A percentile compares a stretch with the other conserved stretches of the same genome.
phyloP scores from a whole-genome alignment of 1,284 basidiomycete species.

The Fistulinella cinereoalba region DNA sequence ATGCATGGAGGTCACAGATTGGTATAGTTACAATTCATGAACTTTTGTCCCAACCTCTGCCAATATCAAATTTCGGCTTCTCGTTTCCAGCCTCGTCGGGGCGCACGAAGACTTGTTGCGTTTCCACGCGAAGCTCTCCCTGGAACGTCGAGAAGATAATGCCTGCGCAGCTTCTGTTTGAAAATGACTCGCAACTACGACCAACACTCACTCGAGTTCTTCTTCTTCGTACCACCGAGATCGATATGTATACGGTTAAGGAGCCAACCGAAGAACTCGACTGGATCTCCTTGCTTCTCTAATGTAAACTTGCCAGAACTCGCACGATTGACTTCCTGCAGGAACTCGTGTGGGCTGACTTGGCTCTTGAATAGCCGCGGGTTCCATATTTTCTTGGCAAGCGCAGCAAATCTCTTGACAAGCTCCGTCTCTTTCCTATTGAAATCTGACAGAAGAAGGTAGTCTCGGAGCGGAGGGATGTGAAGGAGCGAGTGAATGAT shows the following conservation, averaged over 20 bases:
- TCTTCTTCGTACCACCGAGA: constrained; percentile 85
- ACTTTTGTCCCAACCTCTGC: constrained; percentile 60
- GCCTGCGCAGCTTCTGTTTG: constrained; percentile 47
- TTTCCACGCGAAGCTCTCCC: constrained; percentile 90
- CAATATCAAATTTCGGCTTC: constrained; percentile 88
- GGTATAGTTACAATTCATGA: constrained; percentile 12
- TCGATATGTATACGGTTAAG: constrained; percentile 92
- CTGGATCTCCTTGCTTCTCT: constrained; percentile 92
- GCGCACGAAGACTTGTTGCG: constrained; percentile 88
- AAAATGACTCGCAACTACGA: constrained; percentile 13
- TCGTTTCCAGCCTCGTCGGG: constrained; percentile 68
- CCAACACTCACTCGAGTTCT: constrained; percentile 69
- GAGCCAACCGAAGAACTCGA: constrained; percentile 96
- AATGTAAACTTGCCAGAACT: constrained; percentile 88
- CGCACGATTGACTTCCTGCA: constrained; percentile 91
- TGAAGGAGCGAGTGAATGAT: constrained; percentile 93
- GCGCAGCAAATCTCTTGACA: constrained; percentile 78
- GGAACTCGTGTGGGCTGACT: constrained; percentile 96
- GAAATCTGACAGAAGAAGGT: constrained; percentile 75
- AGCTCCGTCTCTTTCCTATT: constrained; percentile 80
- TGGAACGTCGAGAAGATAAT: constrained; percentile 94
- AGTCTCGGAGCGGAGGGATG: constrained; percentile 85
- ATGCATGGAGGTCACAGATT: constrained; percentile 17
- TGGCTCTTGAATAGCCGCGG: constrained; percentile 94
- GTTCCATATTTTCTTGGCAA: constrained; percentile 96